Conservation (phyloP, 495 filamentous ascomycete species). For the Lichenothelia convexa region DNA sequence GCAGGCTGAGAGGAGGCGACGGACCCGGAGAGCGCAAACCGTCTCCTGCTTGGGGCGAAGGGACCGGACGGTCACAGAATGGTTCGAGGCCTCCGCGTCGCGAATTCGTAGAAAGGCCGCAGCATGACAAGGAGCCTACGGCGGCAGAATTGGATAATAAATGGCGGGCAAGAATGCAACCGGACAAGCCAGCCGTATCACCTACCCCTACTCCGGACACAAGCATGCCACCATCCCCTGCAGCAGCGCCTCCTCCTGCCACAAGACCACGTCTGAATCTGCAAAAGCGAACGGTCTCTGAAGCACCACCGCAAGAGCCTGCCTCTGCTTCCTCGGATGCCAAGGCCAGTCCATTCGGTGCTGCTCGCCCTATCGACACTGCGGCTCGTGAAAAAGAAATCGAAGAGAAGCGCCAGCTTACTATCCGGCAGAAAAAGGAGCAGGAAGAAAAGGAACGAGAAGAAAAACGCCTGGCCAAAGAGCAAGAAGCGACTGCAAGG, state of each 20-base stretch:
- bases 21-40: conserved; percentile 39
- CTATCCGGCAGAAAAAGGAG: conserved; percentile 65
- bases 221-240: conserved; percentile 48
- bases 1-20: conserved; percentile 40
- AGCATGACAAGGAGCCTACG: conserved; percentile 48
- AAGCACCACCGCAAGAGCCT: conserved; percentile 35
- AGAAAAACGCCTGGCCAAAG: conserved; percentile 45
- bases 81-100: conserved; percentile 67
- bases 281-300: conserved; percentile 71
- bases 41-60: conserved; percentile 74
- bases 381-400: conserved; percentile 72
- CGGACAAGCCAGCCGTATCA: conserved; percentile 39
- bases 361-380: conserved; percentile 76
- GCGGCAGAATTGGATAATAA: conserved; percentile 74
- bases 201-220: conserved; percentile 38
- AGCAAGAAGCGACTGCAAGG: conserved; percentile 25
- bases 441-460: conserved; percentile 70
- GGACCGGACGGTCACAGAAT: conserved; percentile 52
- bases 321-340: conserved; percentile 37
- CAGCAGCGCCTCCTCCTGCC: conserved; percentile 30
- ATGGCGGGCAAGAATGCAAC: conserved; percentile 70
- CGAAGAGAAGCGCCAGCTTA: conserved; percentile 64
- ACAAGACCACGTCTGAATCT: conserved; percentile 66
- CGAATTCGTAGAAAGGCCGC: conserved; percentile 51
- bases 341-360: conserved; percentile 84